Evolutionary conservation across 2,329 filamentous ascomycete species (phyloP).

Genomic region (Fusarium albidum): DNA sequence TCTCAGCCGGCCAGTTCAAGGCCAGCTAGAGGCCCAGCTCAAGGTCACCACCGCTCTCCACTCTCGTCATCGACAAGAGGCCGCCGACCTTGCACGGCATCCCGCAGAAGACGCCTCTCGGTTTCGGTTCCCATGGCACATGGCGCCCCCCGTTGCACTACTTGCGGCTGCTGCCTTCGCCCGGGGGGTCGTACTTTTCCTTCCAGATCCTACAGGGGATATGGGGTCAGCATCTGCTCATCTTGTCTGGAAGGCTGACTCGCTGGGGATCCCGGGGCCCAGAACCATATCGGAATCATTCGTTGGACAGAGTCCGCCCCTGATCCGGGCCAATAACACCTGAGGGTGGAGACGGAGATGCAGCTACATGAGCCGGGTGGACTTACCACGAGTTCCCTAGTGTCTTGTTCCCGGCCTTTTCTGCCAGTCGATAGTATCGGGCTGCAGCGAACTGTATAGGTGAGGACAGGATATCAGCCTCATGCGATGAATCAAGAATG

Average conservation of each 20-base stretch:
- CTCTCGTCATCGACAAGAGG: not conserved
- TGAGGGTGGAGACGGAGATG: constrained; percentile 20
- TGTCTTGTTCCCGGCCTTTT: constrained; percentile 87
- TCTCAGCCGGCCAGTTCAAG: constrained; percentile 3
- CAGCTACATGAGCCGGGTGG: constrained; percentile 31
- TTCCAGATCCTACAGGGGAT: constrained; percentile 87
- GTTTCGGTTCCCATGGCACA: constrained; percentile 17
- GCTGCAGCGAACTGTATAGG: constrained; percentile 75
- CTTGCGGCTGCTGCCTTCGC: constrained; percentile 52
- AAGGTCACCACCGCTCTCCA: not conserved
- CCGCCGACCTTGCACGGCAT: constrained; percentile 14
- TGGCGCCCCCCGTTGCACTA: constrained; percentile 28
- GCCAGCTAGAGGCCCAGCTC: not conserved
- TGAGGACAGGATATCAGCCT: constrained; percentile 53
- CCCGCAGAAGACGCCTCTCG: constrained; percentile 12
- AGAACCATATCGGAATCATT: constrained; percentile 25
- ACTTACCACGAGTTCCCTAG: constrained; percentile 95
- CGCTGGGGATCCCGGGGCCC: constrained; percentile 1
- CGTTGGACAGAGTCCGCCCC: constrained; percentile 7
- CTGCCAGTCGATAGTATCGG: constrained; percentile 90
- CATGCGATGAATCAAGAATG: constrained; percentile 47
- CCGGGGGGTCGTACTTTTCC: constrained; percentile 80
- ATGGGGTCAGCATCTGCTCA: constrained; percentile 27
- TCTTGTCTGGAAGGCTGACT: constrained; percentile 12
- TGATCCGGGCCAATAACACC: constrained; percentile 18